Percentiles rank a stretch among this genome's conserved stretches.
Conservation (phyloP, 345 rosid species). For the Mallotus nudiflorus region DNA sequence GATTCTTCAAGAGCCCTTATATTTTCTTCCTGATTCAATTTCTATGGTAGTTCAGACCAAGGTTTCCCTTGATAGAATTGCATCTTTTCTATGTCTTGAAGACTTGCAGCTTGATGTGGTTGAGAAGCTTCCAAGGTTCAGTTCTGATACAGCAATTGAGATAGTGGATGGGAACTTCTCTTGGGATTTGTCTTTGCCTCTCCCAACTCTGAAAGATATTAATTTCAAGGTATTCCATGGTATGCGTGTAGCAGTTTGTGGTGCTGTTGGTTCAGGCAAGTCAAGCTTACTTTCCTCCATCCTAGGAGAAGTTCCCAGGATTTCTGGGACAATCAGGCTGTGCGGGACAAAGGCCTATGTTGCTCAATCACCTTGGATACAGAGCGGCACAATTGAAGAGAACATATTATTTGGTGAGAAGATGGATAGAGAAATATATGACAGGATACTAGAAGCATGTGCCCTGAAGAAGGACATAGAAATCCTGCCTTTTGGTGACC, state of each 20-base stretch:
- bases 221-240: constrained; percentile 49
- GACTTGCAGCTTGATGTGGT: constrained; percentile 31
- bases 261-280: constrained; percentile 79
- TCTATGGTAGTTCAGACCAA: constrained; percentile 36
- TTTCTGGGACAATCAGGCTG: constrained; percentile 58
- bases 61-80: constrained; percentile 38
- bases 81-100: constrained; percentile 32
- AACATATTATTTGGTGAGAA: constrained; percentile 75
- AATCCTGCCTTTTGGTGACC: constrained; percentile 74
- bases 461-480: constrained; percentile 68
- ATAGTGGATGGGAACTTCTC: constrained; percentile 34
- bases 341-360: constrained; percentile 76
- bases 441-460: constrained; percentile 68
- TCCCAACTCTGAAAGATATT: constrained; percentile 49
- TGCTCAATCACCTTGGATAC: constrained; percentile 91
- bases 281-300: constrained; percentile 74
- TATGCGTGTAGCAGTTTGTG: constrained; percentile 78
- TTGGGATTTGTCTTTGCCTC: constrained; percentile 30
- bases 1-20: constrained; percentile 35
- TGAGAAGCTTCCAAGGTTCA: constrained; percentile 27
- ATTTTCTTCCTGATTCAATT: constrained; percentile 29
- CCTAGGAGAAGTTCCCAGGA: constrained; percentile 65
- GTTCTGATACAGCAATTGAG: constrained; percentile 28
- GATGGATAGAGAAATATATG: constrained; percentile 68
- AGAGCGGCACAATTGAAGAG: constrained; percentile 75